Conservation (phyloP, 1,139 yeast species). For the Meyerozyma carpophila region DNA sequence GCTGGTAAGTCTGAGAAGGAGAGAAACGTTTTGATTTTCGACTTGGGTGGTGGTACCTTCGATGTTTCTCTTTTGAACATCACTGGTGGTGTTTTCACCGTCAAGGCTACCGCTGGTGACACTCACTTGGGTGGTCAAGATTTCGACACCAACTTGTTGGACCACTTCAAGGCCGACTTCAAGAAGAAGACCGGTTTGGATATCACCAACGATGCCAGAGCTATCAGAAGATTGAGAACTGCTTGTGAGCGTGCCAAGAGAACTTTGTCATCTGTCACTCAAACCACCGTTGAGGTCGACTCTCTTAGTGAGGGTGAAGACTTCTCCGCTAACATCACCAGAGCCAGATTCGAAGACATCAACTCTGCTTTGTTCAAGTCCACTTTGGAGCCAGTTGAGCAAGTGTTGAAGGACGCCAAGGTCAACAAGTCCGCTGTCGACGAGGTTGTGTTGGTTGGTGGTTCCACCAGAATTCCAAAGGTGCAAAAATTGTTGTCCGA, state of each 20-base stretch:
- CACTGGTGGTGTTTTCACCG: constrained; percentile 99
- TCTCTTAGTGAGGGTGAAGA: constrained; percentile 95
- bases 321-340: constrained; percentile 93
- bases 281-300: constrained; percentile 95
- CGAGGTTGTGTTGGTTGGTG: constrained; percentile 98
- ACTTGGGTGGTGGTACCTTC: constrained; percentile 98
- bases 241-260: constrained; percentile 99
- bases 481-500: constrained; percentile 96
- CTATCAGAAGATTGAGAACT: constrained; percentile 96
- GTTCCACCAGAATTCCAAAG: constrained; percentile 99
- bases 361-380: constrained; percentile 94
- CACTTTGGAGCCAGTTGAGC: constrained; percentile 96
- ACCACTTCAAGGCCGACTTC: constrained; percentile 92
- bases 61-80: constrained; percentile 95
- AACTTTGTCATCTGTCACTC: constrained; percentile 94
- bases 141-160: constrained; percentile 94
- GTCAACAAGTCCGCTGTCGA: constrained; percentile 82
- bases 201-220: constrained; percentile 88
- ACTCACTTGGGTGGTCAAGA: constrained; percentile 99
- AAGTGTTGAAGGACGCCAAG: constrained; percentile 95
- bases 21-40: constrained; percentile 88
- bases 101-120: constrained; percentile 99
- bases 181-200: constrained; percentile 95
- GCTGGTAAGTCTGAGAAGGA: constrained; percentile 87
- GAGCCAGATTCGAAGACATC: constrained; percentile 99